A percentile compares a stretch with the other conserved stretches of the same genome.
These are phyloP conservation scores for Nemania sp. DNA, from an alignment of 2,329 filamentous ascomycete species.

Conservation along the genomic window DNA sequence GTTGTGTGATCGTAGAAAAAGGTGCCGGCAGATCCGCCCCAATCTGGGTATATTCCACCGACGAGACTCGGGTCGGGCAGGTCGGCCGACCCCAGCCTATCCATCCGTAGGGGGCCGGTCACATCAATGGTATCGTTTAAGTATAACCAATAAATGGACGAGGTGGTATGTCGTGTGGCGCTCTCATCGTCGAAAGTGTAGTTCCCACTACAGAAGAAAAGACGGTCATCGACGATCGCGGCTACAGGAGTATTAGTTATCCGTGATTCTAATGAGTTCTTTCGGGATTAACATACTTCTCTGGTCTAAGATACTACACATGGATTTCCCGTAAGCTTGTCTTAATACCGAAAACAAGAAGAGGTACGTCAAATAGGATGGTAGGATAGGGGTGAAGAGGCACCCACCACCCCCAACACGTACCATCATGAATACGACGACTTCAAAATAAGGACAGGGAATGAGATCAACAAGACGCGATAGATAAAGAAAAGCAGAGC, in stretches of 20 bases:
- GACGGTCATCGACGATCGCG: slow-evolving; percentile 39
- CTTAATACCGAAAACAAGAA: slow-evolving; percentile 12
- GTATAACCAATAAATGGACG: slow-evolving; percentile 36
- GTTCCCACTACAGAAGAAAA: slow-evolving; percentile 42
- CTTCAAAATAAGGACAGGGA: not conserved
- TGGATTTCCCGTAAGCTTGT: slow-evolving; percentile 22
- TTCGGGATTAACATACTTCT: slow-evolving; percentile 36
- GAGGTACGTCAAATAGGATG: slow-evolving; percentile 15
- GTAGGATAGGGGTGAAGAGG: slow-evolving; percentile 10
- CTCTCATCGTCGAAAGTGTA: slow-evolving; percentile 41
- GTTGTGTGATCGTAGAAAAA: slow-evolving; percentile 41
- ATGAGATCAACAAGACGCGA: not conserved
- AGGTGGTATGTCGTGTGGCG: slow-evolving; percentile 21
- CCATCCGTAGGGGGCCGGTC: slow-evolving; percentile 29
- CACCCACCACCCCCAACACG: slow-evolving; percentile 8
- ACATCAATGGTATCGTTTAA: slow-evolving; percentile 38
- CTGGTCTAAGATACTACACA: slow-evolving; percentile 38
- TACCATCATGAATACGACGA: slow-evolving; percentile 19
- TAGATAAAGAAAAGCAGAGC: slow-evolving; percentile 10
- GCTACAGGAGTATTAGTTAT: slow-evolving; percentile 27
- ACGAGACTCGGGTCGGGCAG: slow-evolving; percentile 31
- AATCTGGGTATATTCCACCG: slow-evolving; percentile 14
- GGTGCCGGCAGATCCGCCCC: slow-evolving; percentile 25
- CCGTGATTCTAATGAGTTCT: slow-evolving; percentile 24
- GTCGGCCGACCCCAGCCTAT: slow-evolving; percentile 25